Conservation (phyloP, 2,329 filamentous ascomycete species). For the Chaetomium strumarium region DNA sequence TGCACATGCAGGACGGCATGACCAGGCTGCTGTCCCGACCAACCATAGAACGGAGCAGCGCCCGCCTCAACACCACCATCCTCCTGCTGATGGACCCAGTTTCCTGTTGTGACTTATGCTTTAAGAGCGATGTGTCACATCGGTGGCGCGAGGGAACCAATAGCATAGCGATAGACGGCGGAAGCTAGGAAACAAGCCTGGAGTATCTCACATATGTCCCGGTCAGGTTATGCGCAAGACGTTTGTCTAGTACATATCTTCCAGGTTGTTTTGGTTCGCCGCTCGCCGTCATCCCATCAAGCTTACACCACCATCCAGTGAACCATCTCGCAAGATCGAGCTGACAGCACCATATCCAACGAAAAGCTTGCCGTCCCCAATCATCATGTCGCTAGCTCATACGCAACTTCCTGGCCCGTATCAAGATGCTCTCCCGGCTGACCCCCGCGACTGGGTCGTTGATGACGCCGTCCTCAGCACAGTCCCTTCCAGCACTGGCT, state of each 20-base stretch:
- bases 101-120: not conserved
- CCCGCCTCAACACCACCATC: not conserved
- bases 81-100: not conserved
- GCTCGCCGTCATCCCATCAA: not conserved
- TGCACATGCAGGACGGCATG: not conserved
- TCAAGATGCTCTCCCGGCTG: not conserved
- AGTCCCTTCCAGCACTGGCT: not conserved
- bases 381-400: not conserved
- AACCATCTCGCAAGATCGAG: not conserved
- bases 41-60: not conserved
- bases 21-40: not conserved
- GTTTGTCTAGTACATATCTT: not conserved
- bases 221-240: not conserved
- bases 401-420: not conserved
- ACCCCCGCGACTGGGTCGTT: not conserved
- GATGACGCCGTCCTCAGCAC: not conserved
- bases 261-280: not conserved
- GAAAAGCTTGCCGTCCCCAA: not conserved
- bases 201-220: not conserved
- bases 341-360: not conserved
- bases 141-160: not conserved
- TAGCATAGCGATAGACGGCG: not conserved
- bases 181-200: not conserved
- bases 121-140: not conserved
- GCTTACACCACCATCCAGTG: not conserved